These are phyloP conservation scores for Rubroboletus satanas DNA, from an alignment of 768 basidiomycete species.

Conservation along the genomic window DNA sequence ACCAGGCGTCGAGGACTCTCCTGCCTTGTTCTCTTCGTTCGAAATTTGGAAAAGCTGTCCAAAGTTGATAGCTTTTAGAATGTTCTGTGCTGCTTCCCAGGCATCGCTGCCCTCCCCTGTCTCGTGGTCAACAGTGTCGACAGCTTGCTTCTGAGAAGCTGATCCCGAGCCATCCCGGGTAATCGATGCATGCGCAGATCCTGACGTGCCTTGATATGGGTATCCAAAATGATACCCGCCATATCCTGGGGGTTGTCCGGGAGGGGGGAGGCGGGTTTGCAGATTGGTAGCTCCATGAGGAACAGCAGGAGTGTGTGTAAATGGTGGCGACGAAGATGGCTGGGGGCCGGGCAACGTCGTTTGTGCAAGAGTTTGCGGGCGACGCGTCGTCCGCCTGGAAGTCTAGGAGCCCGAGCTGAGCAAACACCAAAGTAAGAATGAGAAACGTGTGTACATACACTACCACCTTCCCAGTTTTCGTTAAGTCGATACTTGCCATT, in stretches of 20 bases:
- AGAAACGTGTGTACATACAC: constrained; percentile 43
- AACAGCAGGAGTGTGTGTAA: constrained; percentile 53
- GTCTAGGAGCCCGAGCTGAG: constrained; percentile 43
- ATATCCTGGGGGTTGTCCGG: constrained; percentile 33
- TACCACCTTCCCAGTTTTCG: constrained; percentile 76
- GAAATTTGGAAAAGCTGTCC: constrained; percentile 46
- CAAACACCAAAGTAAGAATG: not conserved
- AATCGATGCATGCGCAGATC: not conserved
- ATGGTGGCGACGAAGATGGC: constrained; percentile 43
- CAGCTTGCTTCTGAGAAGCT: constrained; percentile 13
- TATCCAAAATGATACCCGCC: constrained; percentile 40
- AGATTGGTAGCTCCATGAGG: constrained; percentile 31
- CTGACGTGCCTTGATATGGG: constrained; percentile 24
- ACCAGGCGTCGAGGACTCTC: constrained; percentile 8
- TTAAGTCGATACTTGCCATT: constrained; percentile 75
- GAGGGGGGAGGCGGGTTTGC: constrained; percentile 34
- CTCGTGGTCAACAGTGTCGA: constrained; percentile 26
- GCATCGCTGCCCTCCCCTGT: constrained; percentile 51
- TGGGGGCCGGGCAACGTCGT: constrained; percentile 29
- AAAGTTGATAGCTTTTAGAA: constrained; percentile 75
- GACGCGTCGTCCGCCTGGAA: constrained; percentile 70
- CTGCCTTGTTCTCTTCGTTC: constrained; percentile 22
- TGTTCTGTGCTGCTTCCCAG: constrained; percentile 76
- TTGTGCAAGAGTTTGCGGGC: constrained; percentile 56
- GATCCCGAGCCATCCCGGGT: constrained; percentile 1